Percentiles rank a stretch among this genome's conserved stretches.
Evolutionary conservation across 805 yeast genomes (phyloP).

Genomic region (Saccharomycopsis javanensis): DNA sequence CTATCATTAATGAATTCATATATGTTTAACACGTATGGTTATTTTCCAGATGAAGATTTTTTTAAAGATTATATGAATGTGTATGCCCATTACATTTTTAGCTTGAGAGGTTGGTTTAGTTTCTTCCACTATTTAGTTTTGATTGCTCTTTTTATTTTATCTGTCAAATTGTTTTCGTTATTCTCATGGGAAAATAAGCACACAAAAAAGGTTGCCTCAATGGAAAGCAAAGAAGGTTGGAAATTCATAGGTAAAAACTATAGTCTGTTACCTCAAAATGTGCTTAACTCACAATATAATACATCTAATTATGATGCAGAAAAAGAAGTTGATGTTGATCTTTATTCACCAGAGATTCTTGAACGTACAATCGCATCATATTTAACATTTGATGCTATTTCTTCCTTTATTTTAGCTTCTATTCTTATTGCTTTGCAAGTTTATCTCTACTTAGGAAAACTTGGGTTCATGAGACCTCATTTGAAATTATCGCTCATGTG

Average conservation of each 20-base stretch:
- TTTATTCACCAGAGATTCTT: not conserved
- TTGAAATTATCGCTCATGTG: not conserved
- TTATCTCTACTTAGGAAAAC: not conserved
- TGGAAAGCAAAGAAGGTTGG: not conserved
- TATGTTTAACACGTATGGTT: slow-evolving; percentile 1
- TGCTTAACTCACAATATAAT: not conserved
- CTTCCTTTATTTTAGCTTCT: not conserved
- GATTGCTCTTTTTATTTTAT: not conserved
- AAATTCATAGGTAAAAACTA: not conserved
- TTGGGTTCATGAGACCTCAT: not conserved
- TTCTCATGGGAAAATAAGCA: not conserved
- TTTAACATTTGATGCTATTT: not conserved
- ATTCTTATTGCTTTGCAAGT: not conserved
- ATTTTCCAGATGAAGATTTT: not conserved
- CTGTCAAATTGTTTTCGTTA: not conserved
- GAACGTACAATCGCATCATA: not conserved
- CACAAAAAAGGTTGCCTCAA: not conserved
- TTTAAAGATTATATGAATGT: not conserved
- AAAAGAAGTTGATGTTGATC: not conserved
- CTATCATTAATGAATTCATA: not conserved
- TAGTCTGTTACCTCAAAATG: not conserved
- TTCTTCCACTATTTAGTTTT: slow-evolving; percentile 5
- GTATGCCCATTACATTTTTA: not conserved
- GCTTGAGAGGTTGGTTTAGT: slow-evolving; percentile 5
- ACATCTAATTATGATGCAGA: not conserved